A percentile compares a stretch with the other conserved stretches of the same genome.
Conservation (phyloP, 345 rosid genomes). For the Arabis hirsuta region DNA sequence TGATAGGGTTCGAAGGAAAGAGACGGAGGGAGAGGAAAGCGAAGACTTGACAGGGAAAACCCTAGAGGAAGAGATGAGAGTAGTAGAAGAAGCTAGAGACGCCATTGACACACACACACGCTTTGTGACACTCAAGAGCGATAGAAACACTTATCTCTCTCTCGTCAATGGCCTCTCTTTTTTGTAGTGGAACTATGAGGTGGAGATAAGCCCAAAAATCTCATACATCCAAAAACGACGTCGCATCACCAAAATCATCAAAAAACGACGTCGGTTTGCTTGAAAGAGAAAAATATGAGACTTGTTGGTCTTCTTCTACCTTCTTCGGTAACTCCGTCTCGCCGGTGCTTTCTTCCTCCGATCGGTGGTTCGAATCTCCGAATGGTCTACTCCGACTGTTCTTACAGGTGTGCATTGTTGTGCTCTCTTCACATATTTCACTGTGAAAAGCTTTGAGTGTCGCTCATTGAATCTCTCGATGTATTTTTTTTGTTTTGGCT, state of each 20-base stretch:
- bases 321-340: constrained; percentile 42
- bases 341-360: constrained; percentile 20
- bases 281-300: constrained; percentile 2
- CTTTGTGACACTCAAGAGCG: constrained; percentile 4
- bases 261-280: background rate
- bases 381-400: background rate
- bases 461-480: background rate
- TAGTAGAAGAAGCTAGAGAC: constrained; percentile 64
- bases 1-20: constrained; percentile 50
- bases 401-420: constrained; percentile 23
- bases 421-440: background rate
- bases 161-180: constrained; percentile 30
- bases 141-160: constrained; percentile 39
- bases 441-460: background rate
- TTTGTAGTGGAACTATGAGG: constrained; percentile 27
- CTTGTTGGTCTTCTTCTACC: constrained; percentile 23
- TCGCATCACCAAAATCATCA: background rate
- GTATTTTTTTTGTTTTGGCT: background rate
- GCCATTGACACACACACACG: constrained; percentile 55
- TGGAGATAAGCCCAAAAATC: constrained; percentile 38
- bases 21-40: constrained; percentile 45
- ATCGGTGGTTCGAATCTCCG: constrained; percentile 28
- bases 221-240: constrained; percentile 20
- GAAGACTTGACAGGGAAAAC: constrained; percentile 47
- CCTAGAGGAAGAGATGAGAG: constrained; percentile 59